These are phyloP conservation scores for Apiospora koreana DNA, from an alignment of 2,329 filamentous ascomycete genomes.

Conservation along the genomic window DNA sequence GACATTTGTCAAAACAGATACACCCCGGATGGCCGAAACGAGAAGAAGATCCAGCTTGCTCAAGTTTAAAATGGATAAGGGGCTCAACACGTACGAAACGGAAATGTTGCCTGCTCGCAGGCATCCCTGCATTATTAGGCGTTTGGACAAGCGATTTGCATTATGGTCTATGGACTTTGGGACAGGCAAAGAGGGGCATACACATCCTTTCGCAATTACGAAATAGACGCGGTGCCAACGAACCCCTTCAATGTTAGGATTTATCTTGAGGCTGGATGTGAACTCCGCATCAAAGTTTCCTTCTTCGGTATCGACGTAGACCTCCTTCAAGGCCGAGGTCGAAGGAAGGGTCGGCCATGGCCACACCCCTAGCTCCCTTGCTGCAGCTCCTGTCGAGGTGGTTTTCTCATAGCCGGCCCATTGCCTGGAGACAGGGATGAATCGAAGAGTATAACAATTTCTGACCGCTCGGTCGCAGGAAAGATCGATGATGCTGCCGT, in stretches of 20 bases:
- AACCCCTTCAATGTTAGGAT: neutral
- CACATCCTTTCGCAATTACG: neutral
- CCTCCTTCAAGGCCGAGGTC: neutral
- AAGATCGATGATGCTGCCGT: neutral
- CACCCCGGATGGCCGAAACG: slow-evolving; percentile 63
- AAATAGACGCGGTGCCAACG: slow-evolving; percentile 8
- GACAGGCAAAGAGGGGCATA: neutral
- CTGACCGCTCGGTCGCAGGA: neutral
- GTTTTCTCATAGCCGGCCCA: neutral
- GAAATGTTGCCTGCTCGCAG: slow-evolving; percentile 8
- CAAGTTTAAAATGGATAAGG: slow-evolving; percentile 20
- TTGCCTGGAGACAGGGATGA: neutral
- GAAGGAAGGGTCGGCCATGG: neutral
- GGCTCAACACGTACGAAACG: slow-evolving; percentile 7
- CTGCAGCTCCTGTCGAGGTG: neutral
- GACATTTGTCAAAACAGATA: slow-evolving; percentile 45
- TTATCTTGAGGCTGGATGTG: neutral
- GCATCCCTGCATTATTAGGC: slow-evolving; percentile 31
- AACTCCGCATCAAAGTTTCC: neutral
- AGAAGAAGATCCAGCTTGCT: slow-evolving; percentile 56
- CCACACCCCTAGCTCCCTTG: neutral
- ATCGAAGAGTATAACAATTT: neutral
- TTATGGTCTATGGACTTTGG: slow-evolving; percentile 2
- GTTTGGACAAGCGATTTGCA: slow-evolving; percentile 28
- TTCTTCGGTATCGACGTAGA: neutral